Percentiles rank a stretch among this genome's conserved stretches.
These are phyloP conservation scores for Mucor indicus DNA, from an alignment of 371 early-diverging fungal species.

Conservation along the genomic window DNA sequence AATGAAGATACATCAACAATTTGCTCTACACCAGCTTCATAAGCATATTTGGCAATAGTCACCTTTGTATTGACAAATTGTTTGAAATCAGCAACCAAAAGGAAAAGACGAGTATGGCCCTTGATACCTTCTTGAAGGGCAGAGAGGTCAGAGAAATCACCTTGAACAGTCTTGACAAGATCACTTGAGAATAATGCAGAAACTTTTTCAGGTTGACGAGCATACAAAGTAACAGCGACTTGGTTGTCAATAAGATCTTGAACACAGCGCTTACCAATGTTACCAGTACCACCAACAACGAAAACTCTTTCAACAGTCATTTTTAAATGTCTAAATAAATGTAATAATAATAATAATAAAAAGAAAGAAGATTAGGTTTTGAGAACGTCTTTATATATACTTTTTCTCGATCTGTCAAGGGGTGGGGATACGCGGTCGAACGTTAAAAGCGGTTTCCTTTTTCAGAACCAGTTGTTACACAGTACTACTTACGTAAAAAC, in stretches of 20 bases:
- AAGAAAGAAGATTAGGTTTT: too few relatives aligned
- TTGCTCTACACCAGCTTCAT: conserved; percentile 33
- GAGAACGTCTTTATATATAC: too few relatives aligned
- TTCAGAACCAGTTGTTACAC: too few relatives aligned
- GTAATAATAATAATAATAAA: too few relatives aligned
- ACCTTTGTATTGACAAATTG: conserved; percentile 7
- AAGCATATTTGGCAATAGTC: conserved; percentile 13
- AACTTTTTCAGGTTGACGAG: conserved; percentile 22
- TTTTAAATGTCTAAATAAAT: too few relatives aligned
- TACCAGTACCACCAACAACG: conserved; percentile 33
- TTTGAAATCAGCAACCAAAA: conserved; percentile 11
- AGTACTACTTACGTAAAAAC: too few relatives aligned
- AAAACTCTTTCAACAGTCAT: conserved; percentile 13
- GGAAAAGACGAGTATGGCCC: conserved; percentile 29
- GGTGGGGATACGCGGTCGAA: too few relatives aligned
- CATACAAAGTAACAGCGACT: conserved; percentile 15
- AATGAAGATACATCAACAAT: conserved; percentile 32
- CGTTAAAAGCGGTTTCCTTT: too few relatives aligned
- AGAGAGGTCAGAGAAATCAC: conserved; percentile 22
- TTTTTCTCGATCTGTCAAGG: too few relatives aligned
- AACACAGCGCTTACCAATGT: conserved; percentile 18
- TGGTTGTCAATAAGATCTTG: conserved; percentile 11
- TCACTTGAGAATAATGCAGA: conserved; percentile 3
- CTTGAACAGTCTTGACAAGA: conserved; percentile 18
- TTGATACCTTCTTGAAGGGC: conserved; percentile 17